Evolutionary conservation across 768 basidiomycete genomes (phyloP).

Genomic region (Phaeolepiota aurea): DNA sequence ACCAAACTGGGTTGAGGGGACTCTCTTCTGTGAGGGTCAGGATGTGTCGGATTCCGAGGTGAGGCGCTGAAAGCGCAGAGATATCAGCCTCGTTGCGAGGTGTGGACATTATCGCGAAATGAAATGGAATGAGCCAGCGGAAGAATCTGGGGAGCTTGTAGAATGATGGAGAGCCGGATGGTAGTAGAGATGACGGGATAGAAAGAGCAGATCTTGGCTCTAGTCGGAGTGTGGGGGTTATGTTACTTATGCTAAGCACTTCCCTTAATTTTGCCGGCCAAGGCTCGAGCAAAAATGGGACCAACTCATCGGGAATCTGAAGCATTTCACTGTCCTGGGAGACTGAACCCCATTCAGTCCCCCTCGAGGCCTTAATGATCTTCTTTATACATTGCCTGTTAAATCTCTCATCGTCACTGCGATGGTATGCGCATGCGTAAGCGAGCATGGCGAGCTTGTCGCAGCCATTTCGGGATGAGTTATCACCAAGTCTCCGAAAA

Average conservation of each 20-base stretch:
- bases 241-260: conserved; percentile 19
- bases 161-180: conserved; percentile 8
- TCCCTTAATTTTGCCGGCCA: conserved; percentile 31
- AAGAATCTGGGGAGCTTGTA: conserved; percentile 50
- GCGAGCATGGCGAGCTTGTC: conserved; percentile 49
- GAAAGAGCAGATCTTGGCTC: conserved; percentile 31
- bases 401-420: conserved; percentile 25
- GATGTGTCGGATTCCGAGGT: conserved; percentile 48
- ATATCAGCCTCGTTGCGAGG: conserved; percentile 45
- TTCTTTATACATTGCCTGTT: conserved; percentile 35
- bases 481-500: conserved; percentile 42
- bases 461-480: conserved; percentile 20
- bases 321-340: conserved; percentile 31
- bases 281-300: conserved; percentile 23
- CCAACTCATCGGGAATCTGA: conserved; percentile 27
- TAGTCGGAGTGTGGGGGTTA: conserved; percentile 29
- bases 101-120: conserved; percentile 54
- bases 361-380: conserved; percentile 31
- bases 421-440: conserved; percentile 38
- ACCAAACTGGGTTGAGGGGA: conserved; percentile 40
- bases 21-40: conserved; percentile 53
- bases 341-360: conserved; percentile 46
- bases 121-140: conserved; percentile 53
- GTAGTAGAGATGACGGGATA: conserved; percentile 18
- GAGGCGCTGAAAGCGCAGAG: conserved; percentile 29